These are phyloP conservation scores for Pelargonium myrrhifolium DNA, from an alignment of 441 rosid species.

Conservation along the genomic window DNA sequence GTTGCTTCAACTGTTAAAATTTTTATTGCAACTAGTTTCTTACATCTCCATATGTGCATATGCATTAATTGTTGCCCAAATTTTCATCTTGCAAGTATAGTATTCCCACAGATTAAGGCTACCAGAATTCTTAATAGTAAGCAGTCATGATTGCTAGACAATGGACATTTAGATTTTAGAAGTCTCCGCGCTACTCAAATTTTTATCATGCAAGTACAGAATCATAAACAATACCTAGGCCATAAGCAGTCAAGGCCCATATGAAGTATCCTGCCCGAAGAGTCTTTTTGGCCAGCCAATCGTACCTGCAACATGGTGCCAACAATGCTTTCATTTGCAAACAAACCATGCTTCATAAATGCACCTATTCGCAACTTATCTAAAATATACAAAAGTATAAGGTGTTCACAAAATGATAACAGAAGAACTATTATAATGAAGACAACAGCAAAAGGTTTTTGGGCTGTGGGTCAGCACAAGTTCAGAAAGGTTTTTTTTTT, in stretches of 20 bases:
- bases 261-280: conserved; percentile 41
- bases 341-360: background rate
- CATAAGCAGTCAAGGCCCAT: conserved; percentile 52
- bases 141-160: no score
- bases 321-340: background rate
- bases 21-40: no score
- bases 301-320: conserved; percentile 30
- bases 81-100: no score
- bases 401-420: no score
- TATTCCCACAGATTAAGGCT: no score
- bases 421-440: background rate
- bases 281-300: conserved; percentile 38
- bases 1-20: no score
- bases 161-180: no score
- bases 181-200: background rate
- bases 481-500: no score
- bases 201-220: background rate
- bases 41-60: no score
- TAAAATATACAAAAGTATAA: background rate
- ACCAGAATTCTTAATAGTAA: no score
- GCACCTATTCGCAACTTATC: background rate
- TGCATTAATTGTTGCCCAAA: no score
- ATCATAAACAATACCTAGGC: conserved; percentile 29
- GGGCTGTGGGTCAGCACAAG: no score
- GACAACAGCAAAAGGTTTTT: background rate